These are phyloP conservation scores for Albophoma yamanashiensis DNA, from an alignment of 2,329 filamentous ascomycete genomes.

Conservation along the genomic window DNA sequence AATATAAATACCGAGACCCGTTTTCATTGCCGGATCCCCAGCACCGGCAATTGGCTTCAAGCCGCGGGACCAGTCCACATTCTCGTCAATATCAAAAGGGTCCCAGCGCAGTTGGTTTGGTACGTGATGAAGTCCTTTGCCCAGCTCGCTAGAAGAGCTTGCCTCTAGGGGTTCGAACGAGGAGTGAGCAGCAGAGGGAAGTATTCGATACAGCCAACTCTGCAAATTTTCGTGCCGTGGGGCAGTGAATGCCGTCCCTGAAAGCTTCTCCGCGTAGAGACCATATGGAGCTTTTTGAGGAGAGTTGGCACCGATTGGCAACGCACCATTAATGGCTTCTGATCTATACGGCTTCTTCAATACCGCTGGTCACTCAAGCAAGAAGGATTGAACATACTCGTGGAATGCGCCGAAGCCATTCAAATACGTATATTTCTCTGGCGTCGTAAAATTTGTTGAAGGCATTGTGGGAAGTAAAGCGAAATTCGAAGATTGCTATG, in stretches of 20 bases:
- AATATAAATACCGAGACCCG: conserved; percentile 71
- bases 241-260: conserved; percentile 58
- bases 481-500: neutral
- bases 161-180: conserved; percentile 38
- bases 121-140: conserved; percentile 17
- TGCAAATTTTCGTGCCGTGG: conserved; percentile 59
- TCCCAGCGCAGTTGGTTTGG: conserved; percentile 82
- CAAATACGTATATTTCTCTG: neutral
- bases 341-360: conserved; percentile 35
- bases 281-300: conserved; percentile 71
- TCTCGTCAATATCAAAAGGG: conserved; percentile 61
- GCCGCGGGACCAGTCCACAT: conserved; percentile 40
- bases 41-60: conserved; percentile 68
- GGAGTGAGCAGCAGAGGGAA: conserved; percentile 51
- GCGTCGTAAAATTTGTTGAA: neutral
- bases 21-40: conserved; percentile 69
- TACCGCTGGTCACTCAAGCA: neutral
- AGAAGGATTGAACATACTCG: neutral
- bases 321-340: conserved; percentile 63
- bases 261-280: conserved; percentile 73
- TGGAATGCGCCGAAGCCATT: conserved; percentile 1
- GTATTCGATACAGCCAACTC: conserved; percentile 61
- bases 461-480: neutral
- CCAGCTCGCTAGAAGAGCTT: neutral
- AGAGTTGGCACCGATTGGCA: conserved; percentile 68